phyloP scores from a whole-genome alignment of 2,329 filamentous ascomycete species.

The Aureobasidium uvarum region DNA sequence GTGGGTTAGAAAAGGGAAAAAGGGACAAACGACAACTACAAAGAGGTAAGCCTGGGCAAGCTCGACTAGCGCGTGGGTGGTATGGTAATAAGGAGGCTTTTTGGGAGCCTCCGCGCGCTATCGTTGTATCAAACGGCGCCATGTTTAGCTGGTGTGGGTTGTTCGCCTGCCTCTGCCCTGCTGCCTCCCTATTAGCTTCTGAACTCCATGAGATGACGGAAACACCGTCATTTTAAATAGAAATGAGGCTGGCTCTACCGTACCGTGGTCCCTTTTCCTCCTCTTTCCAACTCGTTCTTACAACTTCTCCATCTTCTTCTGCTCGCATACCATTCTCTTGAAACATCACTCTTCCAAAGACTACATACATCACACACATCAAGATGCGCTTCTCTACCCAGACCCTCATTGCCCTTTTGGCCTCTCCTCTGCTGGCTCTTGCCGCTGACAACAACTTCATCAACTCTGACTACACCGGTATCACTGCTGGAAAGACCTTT shows the following conservation, averaged over 20 bases:
- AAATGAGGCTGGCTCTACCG: not conserved
- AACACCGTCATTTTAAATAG: slow-evolving; percentile 21
- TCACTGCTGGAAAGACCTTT: slow-evolving; percentile 49
- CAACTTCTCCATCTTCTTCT: not conserved
- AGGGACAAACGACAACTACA: slow-evolving; percentile 19
- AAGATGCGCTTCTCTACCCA: slow-evolving; percentile 50
- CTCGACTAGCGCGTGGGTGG: slow-evolving; percentile 11
- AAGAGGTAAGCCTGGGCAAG: slow-evolving; percentile 1
- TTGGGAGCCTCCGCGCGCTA: slow-evolving; percentile 20
- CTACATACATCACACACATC: slow-evolving; percentile 28
- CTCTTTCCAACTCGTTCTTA: not conserved
- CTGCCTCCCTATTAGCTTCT: slow-evolving; percentile 22
- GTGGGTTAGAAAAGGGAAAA: slow-evolving; percentile 2
- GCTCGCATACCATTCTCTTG: slow-evolving; percentile 7
- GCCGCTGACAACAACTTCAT: slow-evolving; percentile 46
- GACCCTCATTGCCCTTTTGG: slow-evolving; percentile 46
- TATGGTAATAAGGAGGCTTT: not conserved
- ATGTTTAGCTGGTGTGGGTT: slow-evolving; percentile 18
- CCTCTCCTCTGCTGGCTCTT: slow-evolving; percentile 45
- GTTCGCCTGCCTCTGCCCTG: slow-evolving; percentile 14
- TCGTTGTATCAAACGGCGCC: slow-evolving; percentile 25
- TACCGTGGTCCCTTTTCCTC: not conserved
- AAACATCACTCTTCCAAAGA: not conserved
- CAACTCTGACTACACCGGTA: slow-evolving; percentile 41
- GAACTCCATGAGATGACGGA: not conserved